Evolutionary conservation across 371 early-diverging fungal genomes (phyloP).

Genomic region (Actinomucor elegans): DNA sequence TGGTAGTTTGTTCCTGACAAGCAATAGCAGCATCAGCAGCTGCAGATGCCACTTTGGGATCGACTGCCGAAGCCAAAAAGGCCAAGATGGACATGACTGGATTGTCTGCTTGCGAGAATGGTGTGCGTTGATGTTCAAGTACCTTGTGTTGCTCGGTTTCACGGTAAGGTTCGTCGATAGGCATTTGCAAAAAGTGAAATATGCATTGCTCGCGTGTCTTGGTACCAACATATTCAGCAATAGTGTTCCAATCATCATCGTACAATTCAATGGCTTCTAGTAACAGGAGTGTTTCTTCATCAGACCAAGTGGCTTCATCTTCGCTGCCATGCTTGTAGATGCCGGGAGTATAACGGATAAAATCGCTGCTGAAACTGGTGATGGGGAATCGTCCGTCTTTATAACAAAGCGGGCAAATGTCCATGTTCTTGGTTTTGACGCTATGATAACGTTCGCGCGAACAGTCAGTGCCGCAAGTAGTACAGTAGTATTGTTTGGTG

Average conservation of each 20-base stretch:
- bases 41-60: constrained; percentile 87
- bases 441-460: constrained; percentile 79
- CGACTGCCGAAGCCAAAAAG: constrained; percentile 90
- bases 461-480: constrained; percentile 92
- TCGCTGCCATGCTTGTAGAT: constrained; percentile 54
- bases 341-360: constrained; percentile 67
- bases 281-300: constrained; percentile 91
- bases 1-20: constrained; percentile 15
- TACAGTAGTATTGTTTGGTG: constrained; percentile 65
- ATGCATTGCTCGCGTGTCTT: constrained; percentile 94
- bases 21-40: constrained; percentile 59
- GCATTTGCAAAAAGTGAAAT: constrained; percentile 91
- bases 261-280: constrained; percentile 96
- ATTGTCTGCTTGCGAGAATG: constrained; percentile 90
- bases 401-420: constrained; percentile 89
- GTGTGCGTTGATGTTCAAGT: constrained; percentile 64
- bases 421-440: constrained; percentile 76
- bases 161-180: constrained; percentile 90
- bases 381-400: constrained; percentile 93
- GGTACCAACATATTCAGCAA: constrained; percentile 89
- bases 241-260: constrained; percentile 96
- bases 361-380: constrained; percentile 83
- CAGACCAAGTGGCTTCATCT: constrained; percentile 76
- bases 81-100: constrained; percentile 96
- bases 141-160: constrained; percentile 18